A percentile compares a stretch with the other conserved stretches of the same genome.
Evolutionary conservation across 2,329 filamentous ascomycete genomes (phyloP).

Genomic region (Thielaviopsis euricoi): DNA sequence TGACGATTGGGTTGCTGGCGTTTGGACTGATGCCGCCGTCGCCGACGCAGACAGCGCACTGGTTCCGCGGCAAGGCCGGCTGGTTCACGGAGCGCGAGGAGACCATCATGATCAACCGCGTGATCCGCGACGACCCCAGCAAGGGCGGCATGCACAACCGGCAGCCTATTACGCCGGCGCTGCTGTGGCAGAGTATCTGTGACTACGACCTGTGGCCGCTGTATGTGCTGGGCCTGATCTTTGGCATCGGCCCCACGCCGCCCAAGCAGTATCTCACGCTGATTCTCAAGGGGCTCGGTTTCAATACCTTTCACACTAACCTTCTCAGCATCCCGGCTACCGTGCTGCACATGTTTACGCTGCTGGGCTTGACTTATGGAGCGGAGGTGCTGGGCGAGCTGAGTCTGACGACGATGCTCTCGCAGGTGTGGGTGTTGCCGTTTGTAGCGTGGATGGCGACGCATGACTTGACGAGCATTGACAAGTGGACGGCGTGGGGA

Average conservation of each 20-base stretch:
- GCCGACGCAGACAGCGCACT: slow-evolving; percentile 33
- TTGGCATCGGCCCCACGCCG: slow-evolving; percentile 30
- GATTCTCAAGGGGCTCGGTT: slow-evolving; percentile 32
- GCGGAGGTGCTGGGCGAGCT: slow-evolving; percentile 27
- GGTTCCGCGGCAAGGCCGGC: slow-evolving; percentile 34
- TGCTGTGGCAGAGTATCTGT: slow-evolving; percentile 33
- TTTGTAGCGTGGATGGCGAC: slow-evolving; percentile 30
- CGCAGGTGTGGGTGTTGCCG: slow-evolving; percentile 37
- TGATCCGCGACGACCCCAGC: slow-evolving; percentile 40
- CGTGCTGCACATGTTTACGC: slow-evolving; percentile 21
- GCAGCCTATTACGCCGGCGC: slow-evolving; percentile 32
- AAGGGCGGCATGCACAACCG: slow-evolving; percentile 46
- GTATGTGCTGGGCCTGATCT: slow-evolving; percentile 32
- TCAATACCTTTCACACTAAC: slow-evolving; percentile 36
- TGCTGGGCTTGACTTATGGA: slow-evolving; percentile 29
- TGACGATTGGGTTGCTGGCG: slow-evolving; percentile 33
- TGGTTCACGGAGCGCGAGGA: slow-evolving; percentile 48
- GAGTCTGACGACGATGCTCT: slow-evolving; percentile 25
- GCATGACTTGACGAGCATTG: slow-evolving; percentile 15
- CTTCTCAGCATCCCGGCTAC: slow-evolving; percentile 35
- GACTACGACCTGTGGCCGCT: slow-evolving; percentile 44
- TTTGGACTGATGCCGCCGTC: slow-evolving; percentile 39
- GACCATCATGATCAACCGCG: slow-evolving; percentile 42
- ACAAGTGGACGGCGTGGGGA: slow-evolving; percentile 21
- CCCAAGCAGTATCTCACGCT: slow-evolving; percentile 35